A percentile compares a stretch with the other conserved stretches of the same genome.
Conservation (phyloP, 140 eudicot genomes). For the Erigeron philadelphicus region DNA sequence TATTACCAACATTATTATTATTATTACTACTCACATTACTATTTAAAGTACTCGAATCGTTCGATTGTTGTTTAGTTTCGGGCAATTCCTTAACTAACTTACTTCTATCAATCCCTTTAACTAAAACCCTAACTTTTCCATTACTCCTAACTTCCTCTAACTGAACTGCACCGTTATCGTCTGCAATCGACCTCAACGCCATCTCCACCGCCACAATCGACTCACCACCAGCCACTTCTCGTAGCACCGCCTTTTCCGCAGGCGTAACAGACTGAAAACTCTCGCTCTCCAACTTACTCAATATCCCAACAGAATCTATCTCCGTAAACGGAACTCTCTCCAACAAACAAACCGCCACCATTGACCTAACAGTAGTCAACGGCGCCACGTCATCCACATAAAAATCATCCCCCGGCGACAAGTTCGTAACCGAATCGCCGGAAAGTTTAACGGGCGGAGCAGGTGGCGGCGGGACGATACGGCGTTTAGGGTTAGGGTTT, state of each 20-base stretch:
- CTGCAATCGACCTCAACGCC: slow-evolving; percentile 75
- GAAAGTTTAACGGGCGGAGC: slow-evolving; percentile 27
- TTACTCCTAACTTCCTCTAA: slow-evolving; percentile 60
- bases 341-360: slow-evolving; percentile 80
- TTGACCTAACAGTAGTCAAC: slow-evolving; percentile 56
- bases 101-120: slow-evolving; percentile 69
- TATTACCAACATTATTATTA: slow-evolving; percentile 18
- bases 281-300: slow-evolving; percentile 70
- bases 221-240: slow-evolving; percentile 71
- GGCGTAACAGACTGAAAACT: slow-evolving; percentile 34
- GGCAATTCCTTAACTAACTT: slow-evolving; percentile 77
- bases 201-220: slow-evolving; percentile 64
- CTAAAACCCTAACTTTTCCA: slow-evolving; percentile 78
- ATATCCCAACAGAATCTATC: slow-evolving; percentile 63
- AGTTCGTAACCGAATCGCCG: slow-evolving; percentile 16
- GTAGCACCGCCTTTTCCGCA: slow-evolving; percentile 64
- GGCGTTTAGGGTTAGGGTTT: slow-evolving; percentile 40
- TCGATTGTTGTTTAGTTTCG: slow-evolving; percentile 39
- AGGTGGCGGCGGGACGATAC: slow-evolving; percentile 9
- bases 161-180: slow-evolving; percentile 71
- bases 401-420: slow-evolving; percentile 16
- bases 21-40: slow-evolving; percentile 33
- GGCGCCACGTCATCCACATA: slow-evolving; percentile 37
- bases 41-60: slow-evolving; percentile 28
- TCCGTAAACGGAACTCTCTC: slow-evolving; percentile 79